Conservation (phyloP, 345 rosid species). For the Rhizophora mangle region DNA sequence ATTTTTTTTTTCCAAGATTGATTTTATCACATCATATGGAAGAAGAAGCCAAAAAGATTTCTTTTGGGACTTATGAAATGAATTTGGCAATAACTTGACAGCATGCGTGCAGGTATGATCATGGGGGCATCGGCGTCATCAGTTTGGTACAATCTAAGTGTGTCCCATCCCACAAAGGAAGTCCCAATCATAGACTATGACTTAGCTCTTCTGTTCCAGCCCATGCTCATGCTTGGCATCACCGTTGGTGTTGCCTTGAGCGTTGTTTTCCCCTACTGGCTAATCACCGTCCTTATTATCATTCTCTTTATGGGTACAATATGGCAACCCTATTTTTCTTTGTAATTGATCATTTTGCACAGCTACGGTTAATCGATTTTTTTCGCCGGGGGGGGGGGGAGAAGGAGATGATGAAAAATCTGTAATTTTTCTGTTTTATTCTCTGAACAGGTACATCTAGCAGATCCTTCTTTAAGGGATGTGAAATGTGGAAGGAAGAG, state of each 20-base stretch:
- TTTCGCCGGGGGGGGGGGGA: neutral
- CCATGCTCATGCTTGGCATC: constrained; percentile 91
- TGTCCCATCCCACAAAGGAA: constrained; percentile 78
- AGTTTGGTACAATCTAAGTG: constrained; percentile 87
- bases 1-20: too few relatives aligned
- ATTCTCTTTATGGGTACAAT: constrained; percentile 65
- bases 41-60: too few relatives aligned
- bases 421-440: neutral
- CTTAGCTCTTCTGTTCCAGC: constrained; percentile 87
- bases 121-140: constrained; percentile 96
- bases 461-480: constrained; percentile 71
- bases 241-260: constrained; percentile 85
- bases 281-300: constrained; percentile 85
- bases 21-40: too few relatives aligned
- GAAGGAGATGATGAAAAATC: neutral
- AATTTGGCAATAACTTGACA: neutral
- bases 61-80: too few relatives aligned
- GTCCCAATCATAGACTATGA: constrained; percentile 89
- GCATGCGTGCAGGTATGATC: constrained; percentile 71
- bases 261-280: constrained; percentile 96
- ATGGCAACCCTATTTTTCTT: neutral
- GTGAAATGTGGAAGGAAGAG: constrained; percentile 93
- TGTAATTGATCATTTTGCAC: neutral
- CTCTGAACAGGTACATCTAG: constrained; percentile 60
- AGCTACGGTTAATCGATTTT: neutral